Base-by-base conservation (phyloP, 352 stramenopile species). In the Pythium folliculosum region DNA sequence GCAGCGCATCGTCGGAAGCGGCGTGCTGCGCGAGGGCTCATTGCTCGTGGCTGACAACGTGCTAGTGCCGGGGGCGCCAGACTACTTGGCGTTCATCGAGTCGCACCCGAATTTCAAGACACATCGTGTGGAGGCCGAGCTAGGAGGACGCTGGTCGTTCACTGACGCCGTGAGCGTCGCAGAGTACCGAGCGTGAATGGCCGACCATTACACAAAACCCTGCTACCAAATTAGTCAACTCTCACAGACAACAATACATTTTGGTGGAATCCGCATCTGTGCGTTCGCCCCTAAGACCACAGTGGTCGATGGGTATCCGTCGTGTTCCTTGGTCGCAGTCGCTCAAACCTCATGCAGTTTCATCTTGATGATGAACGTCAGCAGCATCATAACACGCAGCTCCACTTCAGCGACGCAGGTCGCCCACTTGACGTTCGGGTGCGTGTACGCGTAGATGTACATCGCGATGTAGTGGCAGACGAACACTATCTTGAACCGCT, bases 21-120 rank as follows among this genome's bases (percentile, higher is more conserved):
- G 58, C 22, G 25, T 43, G 21, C 62, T 74, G 8, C 55, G 21
- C 23, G 45, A 65, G 16, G 67, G 45, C 32, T 70, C 67, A 23
- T 8, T 67, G 22, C 56, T 70, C 12, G n/a, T 70, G 0, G 67
- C 53, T 2, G 67, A 74, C 47, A 74, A 69, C 37, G 58, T 74
- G 0, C 12, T 66, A 14, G 19, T 50, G 23, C 67, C 61, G 1
- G 61, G 67, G 3, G 60, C 60, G 2, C 67, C 67, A 21, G 67
- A 65, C 16, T 73, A 69, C 63, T 30, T 69, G 35, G 60, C 43
- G 5, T 70, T 48, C 54, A 65, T 65, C 22, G 38, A 65, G 32
- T 35, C 38, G 1, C 50, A 57, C 5, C 19, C 27, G 50, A 27
- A 25, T 1, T 57, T 44, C 30, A 12, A 44, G 50, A 23, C 25